A percentile compares a stretch with the other conserved stretches of the same genome.
These are phyloP conservation scores for Fraxinus cuspidata DNA, from an alignment of 257 asterid species.

Conservation along the genomic window DNA sequence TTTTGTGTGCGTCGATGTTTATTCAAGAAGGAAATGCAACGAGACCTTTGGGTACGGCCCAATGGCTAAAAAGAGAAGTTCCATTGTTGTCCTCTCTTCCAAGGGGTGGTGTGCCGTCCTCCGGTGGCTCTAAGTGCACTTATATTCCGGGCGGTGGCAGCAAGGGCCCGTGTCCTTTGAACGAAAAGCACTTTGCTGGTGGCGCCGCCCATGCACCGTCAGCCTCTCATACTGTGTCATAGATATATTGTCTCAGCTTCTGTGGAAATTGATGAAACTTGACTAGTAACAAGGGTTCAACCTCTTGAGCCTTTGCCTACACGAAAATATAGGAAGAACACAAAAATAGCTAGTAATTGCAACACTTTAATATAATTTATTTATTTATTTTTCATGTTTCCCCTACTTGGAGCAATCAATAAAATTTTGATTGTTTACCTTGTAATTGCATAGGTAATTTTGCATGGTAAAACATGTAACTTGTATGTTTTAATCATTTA, in stretches of 20 bases:
- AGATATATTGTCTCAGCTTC: background rate
- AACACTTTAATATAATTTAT: background rate
- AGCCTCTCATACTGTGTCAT: background rate
- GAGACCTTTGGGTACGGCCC: slow-evolving; percentile 33
- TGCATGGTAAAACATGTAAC: background rate
- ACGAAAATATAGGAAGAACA: background rate
- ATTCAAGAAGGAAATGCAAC: slow-evolving; percentile 33
- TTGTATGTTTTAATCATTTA: too few relatives aligned
- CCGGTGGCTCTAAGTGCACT: slow-evolving; percentile 50
- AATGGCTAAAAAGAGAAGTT: slow-evolving; percentile 21
- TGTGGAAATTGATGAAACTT: background rate
- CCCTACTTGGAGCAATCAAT: background rate
- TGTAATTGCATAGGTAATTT: background rate
- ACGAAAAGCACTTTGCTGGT: slow-evolving; percentile 40
- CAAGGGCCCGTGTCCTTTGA: slow-evolving; percentile 33
- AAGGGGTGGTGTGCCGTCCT: slow-evolving; percentile 47
- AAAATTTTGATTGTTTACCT: slow-evolving; percentile 14
- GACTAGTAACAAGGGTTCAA: background rate
- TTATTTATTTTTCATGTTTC: slow-evolving; percentile 10
- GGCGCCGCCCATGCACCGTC: slow-evolving; percentile 8
- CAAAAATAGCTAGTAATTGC: background rate
- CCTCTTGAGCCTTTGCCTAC: slow-evolving; percentile 7
- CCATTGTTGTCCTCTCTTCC: slow-evolving; percentile 43
- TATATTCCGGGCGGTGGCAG: slow-evolving; percentile 44
- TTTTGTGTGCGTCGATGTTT: slow-evolving; percentile 7